phyloP scores from a whole-genome alignment of 257 asterid genomes.

The Capsicum pubescens region DNA sequence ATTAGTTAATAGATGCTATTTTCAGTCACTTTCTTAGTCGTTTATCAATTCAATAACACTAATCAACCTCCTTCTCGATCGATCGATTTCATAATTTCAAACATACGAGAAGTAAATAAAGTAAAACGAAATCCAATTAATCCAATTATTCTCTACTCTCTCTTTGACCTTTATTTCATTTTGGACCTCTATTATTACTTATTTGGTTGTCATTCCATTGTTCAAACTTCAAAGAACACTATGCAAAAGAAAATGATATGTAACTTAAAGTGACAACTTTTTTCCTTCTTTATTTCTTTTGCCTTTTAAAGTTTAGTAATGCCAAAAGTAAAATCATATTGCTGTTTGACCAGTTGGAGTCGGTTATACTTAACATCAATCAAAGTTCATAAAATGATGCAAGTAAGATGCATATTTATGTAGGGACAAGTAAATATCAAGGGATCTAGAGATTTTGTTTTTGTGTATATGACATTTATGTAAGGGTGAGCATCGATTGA shows the following conservation, averaged over 20 bases:
- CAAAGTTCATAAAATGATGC: neutral
- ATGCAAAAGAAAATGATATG: neutral
- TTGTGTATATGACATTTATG: no score
- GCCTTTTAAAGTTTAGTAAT: neutral
- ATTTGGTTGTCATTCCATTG: neutral
- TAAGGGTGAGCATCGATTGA: no score
- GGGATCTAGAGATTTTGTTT: neutral
- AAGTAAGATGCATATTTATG: neutral
- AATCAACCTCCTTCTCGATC: neutral
- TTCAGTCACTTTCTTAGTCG: neutral
- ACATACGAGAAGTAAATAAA: neutral
- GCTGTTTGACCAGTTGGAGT: neutral
- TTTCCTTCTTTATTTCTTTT: neutral
- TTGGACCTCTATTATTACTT: neutral
- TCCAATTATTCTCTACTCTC: neutral
- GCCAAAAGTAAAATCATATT: neutral
- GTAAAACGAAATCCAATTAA: neutral
- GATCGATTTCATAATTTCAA: neutral
- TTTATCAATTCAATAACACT: neutral
- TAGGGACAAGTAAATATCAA: neutral
- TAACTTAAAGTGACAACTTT: neutral
- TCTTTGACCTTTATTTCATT: neutral
- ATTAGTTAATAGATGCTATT: neutral
- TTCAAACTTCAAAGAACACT: conserved; percentile 1
- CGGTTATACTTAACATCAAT: neutral